phyloP scores from a whole-genome alignment of 1,284 basidiomycete genomes.

The Rhodofomes roseus region DNA sequence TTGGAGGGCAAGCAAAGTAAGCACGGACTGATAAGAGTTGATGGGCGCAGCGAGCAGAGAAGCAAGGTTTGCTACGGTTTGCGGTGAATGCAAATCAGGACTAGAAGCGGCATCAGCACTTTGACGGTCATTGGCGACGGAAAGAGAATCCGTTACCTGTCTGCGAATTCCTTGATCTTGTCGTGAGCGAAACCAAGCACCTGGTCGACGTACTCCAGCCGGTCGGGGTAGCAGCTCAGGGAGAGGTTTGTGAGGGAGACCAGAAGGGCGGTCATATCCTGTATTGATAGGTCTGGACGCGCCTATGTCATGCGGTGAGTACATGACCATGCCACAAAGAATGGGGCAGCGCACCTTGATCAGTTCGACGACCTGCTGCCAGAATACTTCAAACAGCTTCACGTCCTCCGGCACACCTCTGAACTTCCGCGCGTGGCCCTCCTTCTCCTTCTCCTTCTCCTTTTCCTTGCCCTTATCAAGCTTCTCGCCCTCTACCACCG shows the following conservation, averaged over 20 bases:
- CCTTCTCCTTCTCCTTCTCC: slow-evolving; percentile 31
- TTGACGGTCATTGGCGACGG: neutral
- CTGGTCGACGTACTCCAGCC: slow-evolving; percentile 94
- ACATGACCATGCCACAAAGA: neutral
- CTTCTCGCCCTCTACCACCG: slow-evolving; percentile 29
- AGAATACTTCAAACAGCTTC: slow-evolving; percentile 93
- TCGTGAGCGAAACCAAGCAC: slow-evolving; percentile 83
- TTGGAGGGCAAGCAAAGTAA: slow-evolving; percentile 90
- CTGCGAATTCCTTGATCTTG: slow-evolving; percentile 81
- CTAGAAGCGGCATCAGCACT: slow-evolving; percentile 33
- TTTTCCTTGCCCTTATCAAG: slow-evolving; percentile 53
- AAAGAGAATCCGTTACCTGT: slow-evolving; percentile 63
- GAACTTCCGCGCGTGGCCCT: slow-evolving; percentile 65
- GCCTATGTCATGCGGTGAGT: slow-evolving; percentile 48
- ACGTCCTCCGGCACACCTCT: slow-evolving; percentile 92
- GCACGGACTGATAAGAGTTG: slow-evolving; percentile 89
- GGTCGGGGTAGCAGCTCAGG: slow-evolving; percentile 91
- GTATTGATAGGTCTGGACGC: slow-evolving; percentile 90
- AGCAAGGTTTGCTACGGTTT: slow-evolving; percentile 86
- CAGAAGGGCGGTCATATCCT: slow-evolving; percentile 91
- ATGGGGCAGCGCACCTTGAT: slow-evolving; percentile 67
- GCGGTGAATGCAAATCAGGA: slow-evolving; percentile 82
- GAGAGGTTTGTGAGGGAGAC: slow-evolving; percentile 93
- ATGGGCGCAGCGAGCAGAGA: slow-evolving; percentile 88
- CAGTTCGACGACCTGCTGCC: slow-evolving; percentile 95